Conservation (phyloP, 1,139 yeast genomes). For the Lizanozyma gosingica region DNA sequence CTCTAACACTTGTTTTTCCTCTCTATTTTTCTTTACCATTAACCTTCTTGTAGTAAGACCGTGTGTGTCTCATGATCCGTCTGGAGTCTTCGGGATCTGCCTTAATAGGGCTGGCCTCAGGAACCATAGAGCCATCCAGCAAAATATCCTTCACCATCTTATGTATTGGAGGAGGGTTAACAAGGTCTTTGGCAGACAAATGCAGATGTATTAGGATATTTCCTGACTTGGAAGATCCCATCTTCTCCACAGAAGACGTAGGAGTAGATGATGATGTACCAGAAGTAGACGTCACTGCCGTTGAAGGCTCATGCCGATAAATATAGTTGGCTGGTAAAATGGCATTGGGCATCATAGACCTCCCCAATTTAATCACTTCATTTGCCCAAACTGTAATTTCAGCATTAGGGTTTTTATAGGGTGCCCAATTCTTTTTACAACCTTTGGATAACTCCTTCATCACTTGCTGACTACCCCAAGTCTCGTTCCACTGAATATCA, state of each 20-base stretch:
- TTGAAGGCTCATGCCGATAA: slow-evolving; percentile 15
- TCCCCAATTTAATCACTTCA: slow-evolving; percentile 57
- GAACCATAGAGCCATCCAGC: slow-evolving; percentile 6
- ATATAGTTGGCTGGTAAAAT: slow-evolving; percentile 32
- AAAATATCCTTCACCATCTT: slow-evolving; percentile 27
- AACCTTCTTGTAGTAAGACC: slow-evolving; percentile 28
- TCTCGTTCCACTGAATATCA: slow-evolving; percentile 48
- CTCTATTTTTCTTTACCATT: slow-evolving; percentile 4
- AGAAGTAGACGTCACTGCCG: background rate
- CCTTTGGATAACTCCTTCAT: slow-evolving; percentile 64
- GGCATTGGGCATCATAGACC: slow-evolving; percentile 60
- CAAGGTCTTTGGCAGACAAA: slow-evolving; percentile 1
- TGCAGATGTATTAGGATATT: background rate
- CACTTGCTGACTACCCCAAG: slow-evolving; percentile 56
- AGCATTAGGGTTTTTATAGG: slow-evolving; percentile 40
- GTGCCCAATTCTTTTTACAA: slow-evolving; percentile 60
- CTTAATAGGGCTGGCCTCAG: slow-evolving; percentile 13
- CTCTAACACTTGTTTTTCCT: too few relatives aligned
- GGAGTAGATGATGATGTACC: background rate
- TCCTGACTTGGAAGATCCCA: background rate
- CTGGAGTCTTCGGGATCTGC: slow-evolving; percentile 23
- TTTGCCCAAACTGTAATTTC: slow-evolving; percentile 56
- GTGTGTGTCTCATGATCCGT: slow-evolving; percentile 26
- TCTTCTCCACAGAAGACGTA: background rate
- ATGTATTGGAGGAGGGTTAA: slow-evolving; percentile 9